Evolutionary conservation across 2,329 filamentous ascomycete genomes (phyloP).

Genomic region (Aspergillus proliferans): DNA sequence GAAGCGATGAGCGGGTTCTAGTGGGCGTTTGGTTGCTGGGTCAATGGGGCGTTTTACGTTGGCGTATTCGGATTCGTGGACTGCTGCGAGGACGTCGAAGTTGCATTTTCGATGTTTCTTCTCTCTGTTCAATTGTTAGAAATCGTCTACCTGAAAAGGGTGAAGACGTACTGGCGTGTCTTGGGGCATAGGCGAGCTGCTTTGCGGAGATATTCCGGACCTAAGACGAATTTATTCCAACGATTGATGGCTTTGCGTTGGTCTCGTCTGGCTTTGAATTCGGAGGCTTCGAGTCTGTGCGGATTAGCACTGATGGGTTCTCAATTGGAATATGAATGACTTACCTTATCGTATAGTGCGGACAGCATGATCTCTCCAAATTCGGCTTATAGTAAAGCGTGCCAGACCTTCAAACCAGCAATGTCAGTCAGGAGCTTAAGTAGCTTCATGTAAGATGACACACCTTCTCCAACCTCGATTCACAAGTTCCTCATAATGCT

Average conservation of each 20-base stretch:
- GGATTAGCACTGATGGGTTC: constrained; percentile 1
- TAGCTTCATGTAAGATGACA: constrained; percentile 8
- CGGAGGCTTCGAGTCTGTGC: constrained; percentile 36
- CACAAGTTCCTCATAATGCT: constrained; percentile 44
- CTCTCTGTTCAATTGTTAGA: constrained; percentile 27
- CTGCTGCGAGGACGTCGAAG: constrained; percentile 37
- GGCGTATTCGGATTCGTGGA: constrained; percentile 42
- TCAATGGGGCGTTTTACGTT: constrained; percentile 39
- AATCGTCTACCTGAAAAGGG: neutral
- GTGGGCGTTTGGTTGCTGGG: constrained; percentile 36
- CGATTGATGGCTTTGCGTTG: constrained; percentile 44
- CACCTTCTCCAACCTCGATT: constrained; percentile 45
- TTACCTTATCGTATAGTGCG: constrained; percentile 61
- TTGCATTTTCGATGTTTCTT: constrained; percentile 37
- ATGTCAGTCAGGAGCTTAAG: neutral
- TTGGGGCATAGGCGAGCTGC: constrained; percentile 41
- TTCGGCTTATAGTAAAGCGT: constrained; percentile 47
- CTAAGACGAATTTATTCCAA: constrained; percentile 44
- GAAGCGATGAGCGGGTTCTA: constrained; percentile 45
- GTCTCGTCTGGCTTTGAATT: constrained; percentile 40
- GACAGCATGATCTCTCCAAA: constrained; percentile 75
- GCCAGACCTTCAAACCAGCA: constrained; percentile 34
- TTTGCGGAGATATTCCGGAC: constrained; percentile 42
- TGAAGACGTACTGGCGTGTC: constrained; percentile 35
- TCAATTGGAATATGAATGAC: neutral